These are phyloP conservation scores for Ramicandelaber brevisporus DNA, from an alignment of 192 early-diverging fungal genomes.

Conservation along the genomic window DNA sequence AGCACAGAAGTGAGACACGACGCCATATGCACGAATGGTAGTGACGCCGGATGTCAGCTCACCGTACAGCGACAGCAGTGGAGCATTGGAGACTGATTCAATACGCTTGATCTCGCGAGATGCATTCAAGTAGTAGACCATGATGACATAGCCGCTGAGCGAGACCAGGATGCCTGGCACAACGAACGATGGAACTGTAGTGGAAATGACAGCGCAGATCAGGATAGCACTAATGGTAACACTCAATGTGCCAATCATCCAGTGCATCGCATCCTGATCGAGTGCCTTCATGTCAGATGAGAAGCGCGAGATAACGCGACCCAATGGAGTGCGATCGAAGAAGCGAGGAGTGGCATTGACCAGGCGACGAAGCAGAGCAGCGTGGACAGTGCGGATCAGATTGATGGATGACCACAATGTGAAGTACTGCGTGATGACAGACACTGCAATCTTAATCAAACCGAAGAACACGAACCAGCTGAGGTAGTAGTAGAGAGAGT, in stretches of 20 bases:
- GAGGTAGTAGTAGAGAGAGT: no score
- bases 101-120: conserved; percentile 66
- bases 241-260: conserved; percentile 20
- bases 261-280: conserved; percentile 36
- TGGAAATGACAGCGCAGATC: conserved; percentile 26
- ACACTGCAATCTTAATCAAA: conserved; percentile 12
- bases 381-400: conserved; percentile 28
- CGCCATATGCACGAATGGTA: conserved; percentile 53
- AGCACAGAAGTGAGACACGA: conserved; percentile 34
- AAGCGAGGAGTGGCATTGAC: conserved; percentile 48
- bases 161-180: conserved; percentile 28
- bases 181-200: conserved; percentile 45
- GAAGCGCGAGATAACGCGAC: conserved; percentile 61
- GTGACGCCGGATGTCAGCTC: conserved; percentile 44
- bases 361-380: conserved; percentile 22
- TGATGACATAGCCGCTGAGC: conserved; percentile 21
- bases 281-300: conserved; percentile 56
- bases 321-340: conserved; percentile 61
- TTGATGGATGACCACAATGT: conserved; percentile 19
- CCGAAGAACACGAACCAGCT: conserved; percentile 32
- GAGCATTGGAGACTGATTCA: conserved; percentile 35
- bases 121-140: conserved; percentile 41
- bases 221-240: conserved; percentile 19
- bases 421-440: conserved; percentile 14
- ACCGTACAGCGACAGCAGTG: conserved; percentile 46